Percentiles rank a stretch among this genome's conserved stretches.
Evolutionary conservation across 352 stramenopile species (phyloP).

Genomic region (Phytopythium oedochilum): DNA sequence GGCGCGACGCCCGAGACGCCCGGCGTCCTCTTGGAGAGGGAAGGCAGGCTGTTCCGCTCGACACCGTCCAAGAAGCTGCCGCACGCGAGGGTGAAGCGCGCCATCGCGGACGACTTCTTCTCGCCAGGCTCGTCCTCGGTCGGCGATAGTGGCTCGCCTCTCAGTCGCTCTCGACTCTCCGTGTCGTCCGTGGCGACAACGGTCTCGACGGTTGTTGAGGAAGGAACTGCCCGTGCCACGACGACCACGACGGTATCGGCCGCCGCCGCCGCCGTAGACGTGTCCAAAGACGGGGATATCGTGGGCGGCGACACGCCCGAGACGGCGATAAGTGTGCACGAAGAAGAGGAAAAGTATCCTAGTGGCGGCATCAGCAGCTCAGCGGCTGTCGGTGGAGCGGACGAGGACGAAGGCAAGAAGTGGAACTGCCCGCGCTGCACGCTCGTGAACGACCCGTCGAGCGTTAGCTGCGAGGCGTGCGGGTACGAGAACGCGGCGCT

Average conservation of each 20-base stretch:
- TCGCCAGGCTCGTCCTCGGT: conserved; percentile 31
- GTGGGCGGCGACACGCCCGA: not conserved
- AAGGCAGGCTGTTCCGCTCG: conserved; percentile 7
- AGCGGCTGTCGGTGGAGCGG: conserved; percentile 1
- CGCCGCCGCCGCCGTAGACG: not conserved
- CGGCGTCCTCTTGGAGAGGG: not conserved
- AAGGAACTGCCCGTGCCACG: not conserved
- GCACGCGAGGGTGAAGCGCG: conserved; percentile 22
- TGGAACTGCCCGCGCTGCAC: conserved; percentile 80
- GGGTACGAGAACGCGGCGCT: conserved; percentile 36
- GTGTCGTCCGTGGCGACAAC: not conserved
- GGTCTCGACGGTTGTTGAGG: not conserved
- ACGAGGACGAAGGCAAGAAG: conserved; percentile 19
- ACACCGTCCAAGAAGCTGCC: conserved; percentile 13
- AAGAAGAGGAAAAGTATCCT: not conserved
- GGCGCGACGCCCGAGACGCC: not conserved
- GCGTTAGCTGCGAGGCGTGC: conserved; percentile 58
- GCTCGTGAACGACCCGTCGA: conserved; percentile 63
- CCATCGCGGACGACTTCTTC: conserved; percentile 36
- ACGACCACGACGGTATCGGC: not conserved
- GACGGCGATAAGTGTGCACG: not conserved
- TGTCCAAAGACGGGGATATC: not conserved
- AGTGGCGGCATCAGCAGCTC: not conserved
- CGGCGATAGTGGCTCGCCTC: not conserved
- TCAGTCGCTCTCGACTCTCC: not conserved